Conservation (phyloP, 2,329 filamentous ascomycete species). For the Colletotrichum spinosum region DNA sequence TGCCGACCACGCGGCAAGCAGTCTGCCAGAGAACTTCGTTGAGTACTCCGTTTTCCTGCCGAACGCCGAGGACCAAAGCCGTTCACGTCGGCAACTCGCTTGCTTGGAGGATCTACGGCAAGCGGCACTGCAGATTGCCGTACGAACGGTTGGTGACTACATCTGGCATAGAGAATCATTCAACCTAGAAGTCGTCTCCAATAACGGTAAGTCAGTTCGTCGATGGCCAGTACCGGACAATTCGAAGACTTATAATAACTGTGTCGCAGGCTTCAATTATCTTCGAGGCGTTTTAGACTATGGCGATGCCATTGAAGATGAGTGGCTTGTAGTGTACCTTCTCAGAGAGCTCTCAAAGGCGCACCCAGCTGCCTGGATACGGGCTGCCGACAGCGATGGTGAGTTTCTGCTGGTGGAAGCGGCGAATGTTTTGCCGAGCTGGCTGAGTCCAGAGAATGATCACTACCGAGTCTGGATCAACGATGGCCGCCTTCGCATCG, state of each 20-base stretch:
- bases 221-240: background rate
- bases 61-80: slow-evolving; percentile 54
- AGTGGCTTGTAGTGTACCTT: slow-evolving; percentile 96
- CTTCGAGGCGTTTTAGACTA: slow-evolving; percentile 86
- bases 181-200: slow-evolving; percentile 72
- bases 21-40: slow-evolving; percentile 84
- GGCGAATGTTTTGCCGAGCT: slow-evolving; percentile 85
- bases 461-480: slow-evolving; percentile 92
- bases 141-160: slow-evolving; percentile 79
- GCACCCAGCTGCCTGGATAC: slow-evolving; percentile 82
- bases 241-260: slow-evolving; percentile 1
- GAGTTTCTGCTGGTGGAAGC: slow-evolving; percentile 97
- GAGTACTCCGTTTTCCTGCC: slow-evolving; percentile 86
- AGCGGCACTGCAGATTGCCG: slow-evolving; percentile 71
- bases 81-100: slow-evolving; percentile 68
- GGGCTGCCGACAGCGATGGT: slow-evolving; percentile 88
- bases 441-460: slow-evolving; percentile 92
- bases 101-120: slow-evolving; percentile 80
- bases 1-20: slow-evolving; percentile 2
- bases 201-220: slow-evolving; percentile 59
- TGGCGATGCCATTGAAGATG: slow-evolving; percentile 94
- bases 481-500: slow-evolving; percentile 78
- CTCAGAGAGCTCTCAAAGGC: slow-evolving; percentile 82
- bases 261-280: slow-evolving; percentile 61
- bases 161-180: slow-evolving; percentile 96